Evolutionary conservation across 495 filamentous ascomycete genomes (phyloP), one percentile per base, ranked within the genome.

Genomic region (Daldinia vernicosa): DNA sequence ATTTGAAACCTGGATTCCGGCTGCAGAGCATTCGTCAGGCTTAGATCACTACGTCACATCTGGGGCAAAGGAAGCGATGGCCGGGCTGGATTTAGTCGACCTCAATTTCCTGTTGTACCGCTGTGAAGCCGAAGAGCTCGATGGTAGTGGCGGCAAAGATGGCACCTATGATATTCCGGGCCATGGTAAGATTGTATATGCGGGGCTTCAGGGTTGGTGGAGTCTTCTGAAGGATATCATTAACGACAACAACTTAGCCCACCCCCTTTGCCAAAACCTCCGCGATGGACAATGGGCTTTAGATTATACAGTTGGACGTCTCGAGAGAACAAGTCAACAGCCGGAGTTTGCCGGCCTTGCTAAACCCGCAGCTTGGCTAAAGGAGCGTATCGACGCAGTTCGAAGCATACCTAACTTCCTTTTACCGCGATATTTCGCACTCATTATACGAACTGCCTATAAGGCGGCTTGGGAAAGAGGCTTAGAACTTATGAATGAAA

Each of bases 171-270:
- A 83, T 53, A 92, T 99, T 69, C 95, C 96, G 9, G 88, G 89
- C 0, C 82, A 92, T 73, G 96, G 94, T 4, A 84, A 91, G 53
- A 84, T 97, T 45, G 92, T 98, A 17, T 99, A 99, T 79, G 94
- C 96, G 63, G 96, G 96, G 51, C 86, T 99, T 28, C 96, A 99
- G 78, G 96, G 96, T 14, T 99, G 95, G 95, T 98, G 94, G 95
- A 98, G 93, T 77, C 83, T 97, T 6, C 84, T 99, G 43, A 90
- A 92, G 70, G 84, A 91, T 65, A 89, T 98, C 68, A 92, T 98
- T 79, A 86, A 84, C 40, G 89, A 95, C 64, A 99, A 99, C 75
- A 85, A 99, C 77, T 87, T 99, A 8, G 95, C 91, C 6, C 96
- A 98, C 76, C 92, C 96, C 6, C 82, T 99, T 2, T 98, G 95